These are phyloP conservation scores for Trichophyton rubrum DNA, from an alignment of 2,329 filamentous ascomycete species.

Conservation along the genomic window DNA sequence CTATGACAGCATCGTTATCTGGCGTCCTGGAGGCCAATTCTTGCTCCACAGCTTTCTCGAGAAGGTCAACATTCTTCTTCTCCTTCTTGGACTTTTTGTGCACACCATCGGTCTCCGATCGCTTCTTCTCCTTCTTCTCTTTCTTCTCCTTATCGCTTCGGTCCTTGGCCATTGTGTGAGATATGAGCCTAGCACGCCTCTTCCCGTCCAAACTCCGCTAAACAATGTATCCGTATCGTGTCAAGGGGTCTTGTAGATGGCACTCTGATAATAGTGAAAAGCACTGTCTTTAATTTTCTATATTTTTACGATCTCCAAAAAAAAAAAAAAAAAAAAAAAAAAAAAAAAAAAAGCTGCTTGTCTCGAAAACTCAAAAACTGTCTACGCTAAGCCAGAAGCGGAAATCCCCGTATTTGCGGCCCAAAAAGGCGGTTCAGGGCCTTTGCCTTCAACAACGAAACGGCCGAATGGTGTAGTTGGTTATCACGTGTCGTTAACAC, in stretches of 20 bases:
- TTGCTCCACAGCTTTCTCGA: conserved; percentile 30
- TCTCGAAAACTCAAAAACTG: neutral
- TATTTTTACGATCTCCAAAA: neutral
- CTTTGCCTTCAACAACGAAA: neutral
- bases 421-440: neutral
- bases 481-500: conserved; percentile 6
- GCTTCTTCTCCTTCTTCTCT: conserved; percentile 33
- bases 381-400: neutral
- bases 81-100: conserved; percentile 38
- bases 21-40: conserved; percentile 27
- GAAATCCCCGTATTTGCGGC: neutral
- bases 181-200: neutral
- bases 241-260: neutral
- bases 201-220: neutral
- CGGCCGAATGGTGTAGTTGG: conserved; percentile 4
- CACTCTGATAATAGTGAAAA: neutral
- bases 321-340: neutral
- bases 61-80: conserved; percentile 30
- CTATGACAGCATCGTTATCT: conserved; percentile 20
- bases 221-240: neutral
- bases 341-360: conserved; percentile 1
- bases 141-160: conserved; percentile 32
- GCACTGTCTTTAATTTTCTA: neutral
- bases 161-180: conserved; percentile 34
- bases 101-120: conserved; percentile 35